Base-by-base conservation (phyloP, 78 protist genomes). In the Dictyostelium brefeldianum region DNA sequence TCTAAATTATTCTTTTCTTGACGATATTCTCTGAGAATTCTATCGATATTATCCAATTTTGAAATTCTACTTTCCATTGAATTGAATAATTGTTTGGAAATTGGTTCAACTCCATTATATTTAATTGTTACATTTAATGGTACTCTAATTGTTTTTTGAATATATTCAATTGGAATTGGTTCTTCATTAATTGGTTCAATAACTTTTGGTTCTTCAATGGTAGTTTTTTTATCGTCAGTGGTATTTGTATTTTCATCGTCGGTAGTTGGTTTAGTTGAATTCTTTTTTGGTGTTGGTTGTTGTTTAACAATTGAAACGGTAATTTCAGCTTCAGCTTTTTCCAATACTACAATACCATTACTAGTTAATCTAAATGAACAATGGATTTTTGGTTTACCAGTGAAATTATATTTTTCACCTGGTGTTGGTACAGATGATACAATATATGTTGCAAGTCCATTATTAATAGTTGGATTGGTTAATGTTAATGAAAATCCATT, bases 321-420 rank as follows among this genome's bases (percentile, higher is more conserved):
- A 31, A 93, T 80, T n/a, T 93, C 96, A 20, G 96, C 96, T 27
- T 93, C 96, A 17, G 96, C 96, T 22, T 78, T 78, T 48, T 93
- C 96, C 6, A 93, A 80, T 8, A 85, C 75, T 1, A 78, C 81
- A 4, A 93, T 83, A 15, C 96, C 96, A 22, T 50, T 87, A 6
- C 81, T n/a, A 50, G 62, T 83, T 51, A 93, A 62, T 59, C 80
- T 65, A 25, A 93, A 71, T 3, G 75, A 65, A 50, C 90, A 77
- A 56, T n/a, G 56, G 6, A 93, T 57, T 70, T 83, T 78, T 74
- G 96, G 91, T 69, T 81, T 82, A 36, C 90, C 95, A 31, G 89
- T 90, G 51, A 82, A 82, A 57, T 82, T 82, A 65, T 74, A 69
- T n/a, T 7, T 77, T 22, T 78, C 95, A 27, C 80, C 56, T 11